These are phyloP conservation scores for Setaria italica DNA, from an alignment of 202 grass and related monocot genomes.

Conservation along the genomic window DNA sequence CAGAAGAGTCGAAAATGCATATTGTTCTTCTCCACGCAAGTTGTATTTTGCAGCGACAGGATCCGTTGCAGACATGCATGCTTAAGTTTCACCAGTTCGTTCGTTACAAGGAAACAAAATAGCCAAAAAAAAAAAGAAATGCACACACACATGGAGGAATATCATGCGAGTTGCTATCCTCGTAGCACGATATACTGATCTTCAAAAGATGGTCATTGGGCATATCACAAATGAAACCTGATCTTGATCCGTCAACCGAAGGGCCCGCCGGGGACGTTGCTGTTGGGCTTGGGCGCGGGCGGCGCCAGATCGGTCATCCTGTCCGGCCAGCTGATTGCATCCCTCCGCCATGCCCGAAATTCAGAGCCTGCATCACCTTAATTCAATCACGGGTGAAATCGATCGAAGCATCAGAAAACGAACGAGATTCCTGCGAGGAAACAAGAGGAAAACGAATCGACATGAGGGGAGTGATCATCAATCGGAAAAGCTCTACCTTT, in stretches of 20 bases:
- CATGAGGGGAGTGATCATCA: not conserved
- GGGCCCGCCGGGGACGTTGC: conserved; percentile 5
- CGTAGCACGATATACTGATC: too few species aligned
- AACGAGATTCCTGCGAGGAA: not conserved
- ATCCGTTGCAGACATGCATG: too few species aligned
- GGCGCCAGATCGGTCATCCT: not conserved
- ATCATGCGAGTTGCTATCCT: conserved; percentile 44
- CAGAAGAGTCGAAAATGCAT: too few species aligned
- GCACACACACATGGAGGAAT: too few species aligned
- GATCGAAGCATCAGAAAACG: not conserved
- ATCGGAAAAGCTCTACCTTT: not conserved
- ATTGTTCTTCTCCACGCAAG: too few species aligned
- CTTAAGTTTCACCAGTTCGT: too few species aligned
- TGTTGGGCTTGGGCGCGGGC: conserved; percentile 13
- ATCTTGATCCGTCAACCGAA: not conserved
- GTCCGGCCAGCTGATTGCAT: not conserved
- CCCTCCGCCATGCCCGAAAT: not conserved
- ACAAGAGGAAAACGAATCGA: not conserved
- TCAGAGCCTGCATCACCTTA: conserved; percentile 5
- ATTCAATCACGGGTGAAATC: not conserved
- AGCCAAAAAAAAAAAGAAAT: too few species aligned
- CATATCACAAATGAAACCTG: too few species aligned
- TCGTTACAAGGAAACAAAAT: too few species aligned
- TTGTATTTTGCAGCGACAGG: too few species aligned
- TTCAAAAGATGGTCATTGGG: too few species aligned